Conservation (phyloP, 106 monocot species). For the Acorus calamus region DNA sequence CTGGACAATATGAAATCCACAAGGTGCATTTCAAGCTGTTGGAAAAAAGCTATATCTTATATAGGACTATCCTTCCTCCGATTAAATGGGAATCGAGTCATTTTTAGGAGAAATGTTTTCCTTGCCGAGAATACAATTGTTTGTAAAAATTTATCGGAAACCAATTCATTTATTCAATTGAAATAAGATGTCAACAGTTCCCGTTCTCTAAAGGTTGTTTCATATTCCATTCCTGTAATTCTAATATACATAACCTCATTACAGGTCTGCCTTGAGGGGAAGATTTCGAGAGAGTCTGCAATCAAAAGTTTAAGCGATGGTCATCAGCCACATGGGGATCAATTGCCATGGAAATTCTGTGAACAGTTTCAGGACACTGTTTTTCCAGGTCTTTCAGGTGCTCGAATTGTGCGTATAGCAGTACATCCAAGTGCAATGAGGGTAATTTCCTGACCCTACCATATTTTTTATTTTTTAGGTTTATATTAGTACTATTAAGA, state of each 20-base stretch:
- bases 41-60: too few relatives aligned
- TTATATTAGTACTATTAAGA: not conserved
- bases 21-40: too few relatives aligned
- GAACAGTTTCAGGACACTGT: conserved; percentile 83
- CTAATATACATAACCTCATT: not conserved
- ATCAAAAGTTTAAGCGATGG: conserved; percentile 74
- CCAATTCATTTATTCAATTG: too few relatives aligned
- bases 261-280: conserved; percentile 94
- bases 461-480: not conserved
- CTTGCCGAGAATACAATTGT: not conserved
- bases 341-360: conserved; percentile 93
- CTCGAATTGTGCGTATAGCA: conserved; percentile 91
- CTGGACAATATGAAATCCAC: too few relatives aligned
- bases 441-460: conserved; percentile 30
- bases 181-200: too few relatives aligned
- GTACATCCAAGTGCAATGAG: conserved; percentile 86
- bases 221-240: too few relatives aligned
- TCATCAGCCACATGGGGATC: conserved; percentile 75
- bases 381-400: conserved; percentile 90
- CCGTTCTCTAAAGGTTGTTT: too few relatives aligned
- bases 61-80: too few relatives aligned
- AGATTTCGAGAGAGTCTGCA: conserved; percentile 79
- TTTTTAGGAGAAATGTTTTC: not conserved
- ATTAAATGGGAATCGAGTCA: too few relatives aligned
- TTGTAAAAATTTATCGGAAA: not conserved